Evolutionary conservation across 106 monocot species (phyloP).

Genomic region (Phalaenopsis equestris): DNA sequence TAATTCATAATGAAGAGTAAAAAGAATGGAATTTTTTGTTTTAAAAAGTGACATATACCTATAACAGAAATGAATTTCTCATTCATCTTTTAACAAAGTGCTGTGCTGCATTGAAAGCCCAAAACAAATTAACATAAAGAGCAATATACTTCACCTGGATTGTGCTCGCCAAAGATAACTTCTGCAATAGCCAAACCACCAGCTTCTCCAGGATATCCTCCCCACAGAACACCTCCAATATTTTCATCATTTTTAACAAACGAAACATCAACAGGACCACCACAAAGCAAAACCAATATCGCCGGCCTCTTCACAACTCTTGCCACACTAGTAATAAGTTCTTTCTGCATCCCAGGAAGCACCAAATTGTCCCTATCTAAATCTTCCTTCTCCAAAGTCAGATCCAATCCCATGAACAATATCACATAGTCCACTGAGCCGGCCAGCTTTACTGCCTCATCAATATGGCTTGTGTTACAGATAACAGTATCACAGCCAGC

Average conservation of each 20-base stretch:
- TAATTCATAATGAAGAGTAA: too few relatives aligned
- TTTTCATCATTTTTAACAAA: conserved; percentile 56
- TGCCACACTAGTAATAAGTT: conserved; percentile 51
- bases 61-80: neutral
- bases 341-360: conserved; percentile 71
- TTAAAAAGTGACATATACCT: too few relatives aligned
- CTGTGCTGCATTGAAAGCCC: neutral
- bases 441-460: conserved; percentile 54
- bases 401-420: conserved; percentile 76
- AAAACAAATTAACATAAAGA: neutral
- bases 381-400: conserved; percentile 57
- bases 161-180: conserved; percentile 76
- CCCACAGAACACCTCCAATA: conserved; percentile 77
- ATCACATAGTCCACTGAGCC: conserved; percentile 70
- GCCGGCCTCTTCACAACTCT: conserved; percentile 66
- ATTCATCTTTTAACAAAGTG: neutral
- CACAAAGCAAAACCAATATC: conserved; percentile 72
- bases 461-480: conserved; percentile 31
- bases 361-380: conserved; percentile 59
- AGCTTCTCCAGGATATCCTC: conserved; percentile 95
- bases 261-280: conserved; percentile 75
- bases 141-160: conserved; percentile 53
- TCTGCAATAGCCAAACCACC: conserved; percentile 69
- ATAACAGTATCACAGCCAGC: conserved; percentile 53
- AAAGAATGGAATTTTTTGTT: too few relatives aligned